Evolutionary conservation across 306 rosid species (phyloP).

Genomic region (Hippophae gyantsensis): DNA sequence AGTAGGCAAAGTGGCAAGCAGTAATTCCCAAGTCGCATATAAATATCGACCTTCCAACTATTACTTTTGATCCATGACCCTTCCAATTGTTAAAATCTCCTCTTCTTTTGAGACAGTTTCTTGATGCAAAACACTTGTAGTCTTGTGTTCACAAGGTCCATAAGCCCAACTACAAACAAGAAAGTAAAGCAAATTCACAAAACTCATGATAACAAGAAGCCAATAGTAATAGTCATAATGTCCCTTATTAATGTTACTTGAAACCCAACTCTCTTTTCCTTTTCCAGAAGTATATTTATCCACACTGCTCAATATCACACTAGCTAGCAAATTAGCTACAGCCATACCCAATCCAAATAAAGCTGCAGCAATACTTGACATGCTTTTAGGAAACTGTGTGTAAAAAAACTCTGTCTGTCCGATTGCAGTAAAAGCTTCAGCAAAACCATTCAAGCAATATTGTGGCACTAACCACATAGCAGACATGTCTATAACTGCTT

Average conservation of each 20-base stretch:
- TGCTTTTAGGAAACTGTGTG: conserved; percentile 3
- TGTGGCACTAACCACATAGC: conserved; percentile 7
- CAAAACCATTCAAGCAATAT: not conserved
- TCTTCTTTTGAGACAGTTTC: too few relatives aligned
- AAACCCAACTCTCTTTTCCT: conserved; percentile 8
- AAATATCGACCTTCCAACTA: too few relatives aligned
- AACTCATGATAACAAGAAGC: not conserved
- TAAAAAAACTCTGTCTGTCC: conserved; percentile 6
- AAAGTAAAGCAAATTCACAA: not conserved
- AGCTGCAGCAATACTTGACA: not conserved
- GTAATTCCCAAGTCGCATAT: too few relatives aligned
- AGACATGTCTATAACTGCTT: conserved; percentile 6
- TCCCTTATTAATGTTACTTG: conserved; percentile 6
- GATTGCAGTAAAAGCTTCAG: not conserved
- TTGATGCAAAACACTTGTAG: too few relatives aligned
- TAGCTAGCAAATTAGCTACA: conserved; percentile 4
- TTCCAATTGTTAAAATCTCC: too few relatives aligned
- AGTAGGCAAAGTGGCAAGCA: too few relatives aligned
- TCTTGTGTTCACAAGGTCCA: not conserved
- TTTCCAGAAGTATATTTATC: not conserved
- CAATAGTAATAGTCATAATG: conserved; percentile 13
- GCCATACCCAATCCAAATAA: conserved; percentile 2
- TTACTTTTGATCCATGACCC: too few relatives aligned
- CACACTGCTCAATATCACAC: conserved; percentile 1
- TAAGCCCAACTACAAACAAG: not conserved